These are phyloP conservation scores for Pholiota conissans DNA, from an alignment of 768 basidiomycete species.

Conservation along the genomic window DNA sequence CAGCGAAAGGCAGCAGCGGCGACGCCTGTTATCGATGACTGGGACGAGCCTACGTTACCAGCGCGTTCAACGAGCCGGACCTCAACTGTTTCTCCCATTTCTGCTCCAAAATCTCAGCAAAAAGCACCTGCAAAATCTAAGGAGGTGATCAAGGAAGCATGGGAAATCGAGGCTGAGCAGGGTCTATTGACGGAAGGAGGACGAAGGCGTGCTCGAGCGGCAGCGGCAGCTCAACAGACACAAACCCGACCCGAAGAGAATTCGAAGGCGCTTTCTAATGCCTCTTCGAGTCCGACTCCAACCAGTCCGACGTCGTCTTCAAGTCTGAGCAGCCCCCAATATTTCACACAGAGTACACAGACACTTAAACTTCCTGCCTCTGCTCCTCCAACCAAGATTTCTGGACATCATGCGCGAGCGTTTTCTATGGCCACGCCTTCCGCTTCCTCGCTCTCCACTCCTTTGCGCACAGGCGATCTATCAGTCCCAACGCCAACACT, in stretches of 20 bases:
- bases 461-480: slow-evolving; percentile 35
- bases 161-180: slow-evolving; percentile 80
- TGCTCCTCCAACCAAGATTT: slow-evolving; percentile 50
- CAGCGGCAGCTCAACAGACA: slow-evolving; percentile 41
- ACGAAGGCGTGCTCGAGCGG: slow-evolving; percentile 60
- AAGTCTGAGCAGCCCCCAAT: slow-evolving; percentile 54
- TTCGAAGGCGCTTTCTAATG: neutral
- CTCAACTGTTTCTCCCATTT: slow-evolving; percentile 7
- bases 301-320: slow-evolving; percentile 26
- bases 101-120: neutral
- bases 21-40: slow-evolving; percentile 16
- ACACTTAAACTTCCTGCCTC: slow-evolving; percentile 69
- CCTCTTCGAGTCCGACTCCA: neutral
- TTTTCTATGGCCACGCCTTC: slow-evolving; percentile 53
- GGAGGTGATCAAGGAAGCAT: slow-evolving; percentile 61
- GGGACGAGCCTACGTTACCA: slow-evolving; percentile 10
- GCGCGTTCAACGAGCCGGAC: slow-evolving; percentile 10
- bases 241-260: slow-evolving; percentile 10
- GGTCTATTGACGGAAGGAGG: slow-evolving; percentile 76
- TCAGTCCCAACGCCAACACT: slow-evolving; percentile 66
- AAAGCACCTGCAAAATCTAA: slow-evolving; percentile 20
- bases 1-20: slow-evolving; percentile 29
- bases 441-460: slow-evolving; percentile 17
- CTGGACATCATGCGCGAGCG: slow-evolving; percentile 53
- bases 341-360: slow-evolving; percentile 53